Base-by-base conservation (phyloP, 345 rosid genomes). In the Salix exigua region DNA sequence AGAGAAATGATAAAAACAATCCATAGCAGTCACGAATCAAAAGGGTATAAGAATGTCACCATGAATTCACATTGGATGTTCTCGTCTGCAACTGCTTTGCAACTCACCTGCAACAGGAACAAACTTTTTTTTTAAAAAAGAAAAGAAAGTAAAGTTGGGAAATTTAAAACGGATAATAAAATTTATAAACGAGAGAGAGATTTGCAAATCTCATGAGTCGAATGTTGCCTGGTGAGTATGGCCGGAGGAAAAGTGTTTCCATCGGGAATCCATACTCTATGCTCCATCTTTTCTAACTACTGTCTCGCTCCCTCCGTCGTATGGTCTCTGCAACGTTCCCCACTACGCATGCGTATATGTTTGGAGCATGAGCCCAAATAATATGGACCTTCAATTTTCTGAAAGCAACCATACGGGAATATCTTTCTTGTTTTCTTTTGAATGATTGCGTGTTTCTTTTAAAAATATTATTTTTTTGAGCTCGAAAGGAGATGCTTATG, bases 131-230 rank as follows among this genome's bases (percentile, higher is more conserved):
- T 38, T 10, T 61, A 10, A 0, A 0, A 31, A 21, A 74, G 23
- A 4, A 60, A 48, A 61, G 73, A 19, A 65, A 6, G n/a, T 37
- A 13, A 64, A 60, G 35, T 33, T 26, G 5, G 50, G 66, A 50
- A 9, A 69, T 50, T 8, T 67, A 30, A 21, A 42, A 48, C 33
- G 18, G 70, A 79, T 2, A 38, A 42, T 8, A 26, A 26, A 18
- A 5, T 9, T 21, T 14, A 50, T 21, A 72, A 62, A n/a, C 44
- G 40, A 26, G 26, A 25, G 40, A 58, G 19, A 13, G 18, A 44
- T 53, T 79, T 87, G 92, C 97, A 71, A 97, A 94, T 94, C 87
- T 92, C 89, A 86, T 85, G 80, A 92, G 91, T 1, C 96, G 91
- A 76, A 90, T 87, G 80, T 88, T 89, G 4, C 90, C 94, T 1